These are phyloP conservation scores for Boletus sensibilis DNA, from an alignment of 768 basidiomycete genomes.

Conservation along the genomic window DNA sequence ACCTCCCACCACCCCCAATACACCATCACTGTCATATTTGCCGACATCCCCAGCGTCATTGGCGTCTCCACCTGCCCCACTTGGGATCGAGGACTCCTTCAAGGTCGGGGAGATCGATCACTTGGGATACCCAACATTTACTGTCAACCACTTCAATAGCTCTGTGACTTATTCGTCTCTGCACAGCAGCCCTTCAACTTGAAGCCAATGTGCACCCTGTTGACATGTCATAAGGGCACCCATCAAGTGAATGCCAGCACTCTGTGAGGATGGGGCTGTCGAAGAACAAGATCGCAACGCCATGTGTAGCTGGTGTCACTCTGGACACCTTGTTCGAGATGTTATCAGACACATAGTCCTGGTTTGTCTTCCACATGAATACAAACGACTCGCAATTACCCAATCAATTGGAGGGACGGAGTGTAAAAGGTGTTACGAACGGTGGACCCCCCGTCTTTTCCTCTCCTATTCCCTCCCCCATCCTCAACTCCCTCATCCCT, in stretches of 20 bases:
- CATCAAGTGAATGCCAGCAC: slow-evolving; percentile 48
- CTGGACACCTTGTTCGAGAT: slow-evolving; percentile 86
- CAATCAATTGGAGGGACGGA: slow-evolving; percentile 89
- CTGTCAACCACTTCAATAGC: slow-evolving; percentile 88
- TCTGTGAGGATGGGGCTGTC: slow-evolving; percentile 31
- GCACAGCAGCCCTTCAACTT: slow-evolving; percentile 91
- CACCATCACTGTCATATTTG: no score
- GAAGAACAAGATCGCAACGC: slow-evolving; percentile 51
- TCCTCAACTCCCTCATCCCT: no score
- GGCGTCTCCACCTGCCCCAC: no score
- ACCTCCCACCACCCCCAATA: no score
- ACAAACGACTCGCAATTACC: slow-evolving; percentile 95
- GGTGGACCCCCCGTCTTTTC: no score
- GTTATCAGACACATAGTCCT: slow-evolving; percentile 83
- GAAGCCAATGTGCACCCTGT: slow-evolving; percentile 92
- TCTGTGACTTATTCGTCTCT: slow-evolving; percentile 90
- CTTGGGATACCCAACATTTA: slow-evolving; percentile 82
- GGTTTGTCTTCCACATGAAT: slow-evolving; percentile 91
- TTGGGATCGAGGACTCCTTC: no score
- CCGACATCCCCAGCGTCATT: no score
- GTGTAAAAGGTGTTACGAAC: no score
- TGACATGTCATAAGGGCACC: slow-evolving; percentile 81
- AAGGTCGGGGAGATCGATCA: slow-evolving; percentile 76
- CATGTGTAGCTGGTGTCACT: slow-evolving; percentile 87
- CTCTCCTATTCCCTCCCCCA: no score